These are phyloP conservation scores for Aphanomyces invadans DNA, from an alignment of 352 stramenopile genomes.

Conservation along the genomic window DNA sequence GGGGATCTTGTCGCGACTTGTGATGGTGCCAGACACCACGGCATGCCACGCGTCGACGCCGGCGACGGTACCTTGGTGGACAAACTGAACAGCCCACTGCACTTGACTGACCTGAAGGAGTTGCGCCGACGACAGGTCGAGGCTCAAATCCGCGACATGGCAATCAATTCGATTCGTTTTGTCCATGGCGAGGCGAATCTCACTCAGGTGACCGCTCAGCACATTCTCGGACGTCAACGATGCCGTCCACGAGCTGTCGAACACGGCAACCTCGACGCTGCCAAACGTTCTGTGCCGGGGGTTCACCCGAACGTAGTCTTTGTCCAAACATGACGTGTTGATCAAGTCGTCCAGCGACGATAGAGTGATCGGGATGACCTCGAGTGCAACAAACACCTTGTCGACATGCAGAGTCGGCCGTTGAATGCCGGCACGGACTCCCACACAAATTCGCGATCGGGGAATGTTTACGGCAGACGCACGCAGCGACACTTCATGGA, in stretches of 20 bases:
- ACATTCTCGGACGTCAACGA: background rate
- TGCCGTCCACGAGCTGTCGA: background rate
- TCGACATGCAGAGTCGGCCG: background rate
- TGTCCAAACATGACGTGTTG: background rate
- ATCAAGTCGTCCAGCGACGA: background rate
- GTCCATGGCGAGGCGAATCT: background rate
- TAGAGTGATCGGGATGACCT: background rate
- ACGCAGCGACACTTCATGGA: background rate
- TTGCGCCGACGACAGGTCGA: background rate
- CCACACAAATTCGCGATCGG: background rate
- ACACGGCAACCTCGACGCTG: background rate
- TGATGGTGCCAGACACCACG: background rate
- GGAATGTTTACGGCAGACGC: background rate
- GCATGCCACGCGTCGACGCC: background rate
- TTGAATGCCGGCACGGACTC: background rate
- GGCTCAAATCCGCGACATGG: background rate
- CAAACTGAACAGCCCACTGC: background rate
- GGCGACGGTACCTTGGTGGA: background rate
- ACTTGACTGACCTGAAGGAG: background rate
- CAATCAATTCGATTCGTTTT: constrained; percentile 4
- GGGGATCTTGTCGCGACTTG: background rate
- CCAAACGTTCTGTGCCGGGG: constrained; percentile 13
- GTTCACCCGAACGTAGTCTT: background rate
- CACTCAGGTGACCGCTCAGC: background rate
- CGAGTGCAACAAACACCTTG: constrained; percentile 8